Conservation (phyloP, 1,139 yeast species). For the Pichia sp. region DNA sequence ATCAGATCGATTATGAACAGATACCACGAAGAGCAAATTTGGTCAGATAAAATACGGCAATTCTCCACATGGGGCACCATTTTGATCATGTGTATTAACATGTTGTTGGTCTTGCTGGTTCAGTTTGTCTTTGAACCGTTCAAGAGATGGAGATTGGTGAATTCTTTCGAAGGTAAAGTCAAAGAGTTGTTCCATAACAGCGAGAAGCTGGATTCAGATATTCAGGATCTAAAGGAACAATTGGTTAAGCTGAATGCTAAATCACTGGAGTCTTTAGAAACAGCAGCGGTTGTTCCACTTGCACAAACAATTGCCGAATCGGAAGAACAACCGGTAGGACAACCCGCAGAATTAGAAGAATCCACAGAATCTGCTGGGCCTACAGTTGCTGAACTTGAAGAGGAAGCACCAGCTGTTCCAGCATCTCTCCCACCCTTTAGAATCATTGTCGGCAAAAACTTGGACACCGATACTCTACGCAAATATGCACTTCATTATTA, state of each 20-base stretch:
- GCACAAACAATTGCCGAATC: background rate
- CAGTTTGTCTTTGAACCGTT: slow-evolving; percentile 93
- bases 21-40: slow-evolving; percentile 95
- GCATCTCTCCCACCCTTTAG: slow-evolving; percentile 1
- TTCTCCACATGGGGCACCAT: slow-evolving; percentile 98
- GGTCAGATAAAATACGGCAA: slow-evolving; percentile 95
- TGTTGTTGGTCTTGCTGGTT: slow-evolving; percentile 72
- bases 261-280: background rate
- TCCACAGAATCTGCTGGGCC: background rate
- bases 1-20: slow-evolving; percentile 80
- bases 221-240: slow-evolving; percentile 21
- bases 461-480: background rate
- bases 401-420: background rate
- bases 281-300: background rate
- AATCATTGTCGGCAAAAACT: background rate
- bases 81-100: slow-evolving; percentile 84
- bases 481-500: background rate
- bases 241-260: slow-evolving; percentile 8
- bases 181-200: slow-evolving; percentile 45
- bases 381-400: background rate
- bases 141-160: slow-evolving; percentile 79
- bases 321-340: too few species aligned
- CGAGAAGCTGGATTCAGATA: slow-evolving; percentile 20
- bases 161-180: slow-evolving; percentile 81
- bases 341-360: too few species aligned